Evolutionary conservation across 1,139 yeast genomes (phyloP).

Genomic region (Casaregolazyma suthepensis): DNA sequence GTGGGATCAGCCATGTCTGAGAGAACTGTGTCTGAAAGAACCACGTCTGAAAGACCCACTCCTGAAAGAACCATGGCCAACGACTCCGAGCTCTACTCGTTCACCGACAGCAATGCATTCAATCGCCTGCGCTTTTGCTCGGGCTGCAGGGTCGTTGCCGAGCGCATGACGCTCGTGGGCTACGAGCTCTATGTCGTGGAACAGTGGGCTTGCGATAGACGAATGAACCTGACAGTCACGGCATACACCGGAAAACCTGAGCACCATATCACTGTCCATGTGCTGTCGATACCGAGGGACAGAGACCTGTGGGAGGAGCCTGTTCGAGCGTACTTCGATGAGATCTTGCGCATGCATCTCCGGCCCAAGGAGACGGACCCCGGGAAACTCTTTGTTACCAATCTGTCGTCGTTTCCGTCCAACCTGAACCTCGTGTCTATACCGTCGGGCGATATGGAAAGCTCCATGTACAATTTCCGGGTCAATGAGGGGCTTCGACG

Average conservation of each 20-base stretch:
- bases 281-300: conserved; percentile 54
- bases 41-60: too few species aligned
- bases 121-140: conserved; percentile 14
- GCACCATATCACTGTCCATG: conserved; percentile 56
- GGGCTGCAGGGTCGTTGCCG: conserved; percentile 16
- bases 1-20: not conserved
- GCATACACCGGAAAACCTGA: conserved; percentile 77
- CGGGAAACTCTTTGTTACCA: conserved; percentile 71
- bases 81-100: conserved; percentile 13
- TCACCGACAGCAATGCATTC: conserved; percentile 19
- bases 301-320: conserved; percentile 50
- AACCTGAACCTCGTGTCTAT: conserved; percentile 65
- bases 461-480: conserved; percentile 48
- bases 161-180: conserved; percentile 39
- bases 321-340: conserved; percentile 56
- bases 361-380: conserved; percentile 46
- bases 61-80: not conserved
- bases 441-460: conserved; percentile 50
- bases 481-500: conserved; percentile 73
- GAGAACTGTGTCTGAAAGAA: too few species aligned
- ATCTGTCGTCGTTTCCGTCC: conserved; percentile 74
- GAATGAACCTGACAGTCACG: conserved; percentile 61
- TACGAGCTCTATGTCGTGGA: conserved; percentile 88
- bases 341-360: conserved; percentile 55
- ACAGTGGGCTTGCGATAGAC: conserved; percentile 82